Evolutionary conservation across 129 eudicot species (phyloP).

Genomic region (Tagetes patula): DNA sequence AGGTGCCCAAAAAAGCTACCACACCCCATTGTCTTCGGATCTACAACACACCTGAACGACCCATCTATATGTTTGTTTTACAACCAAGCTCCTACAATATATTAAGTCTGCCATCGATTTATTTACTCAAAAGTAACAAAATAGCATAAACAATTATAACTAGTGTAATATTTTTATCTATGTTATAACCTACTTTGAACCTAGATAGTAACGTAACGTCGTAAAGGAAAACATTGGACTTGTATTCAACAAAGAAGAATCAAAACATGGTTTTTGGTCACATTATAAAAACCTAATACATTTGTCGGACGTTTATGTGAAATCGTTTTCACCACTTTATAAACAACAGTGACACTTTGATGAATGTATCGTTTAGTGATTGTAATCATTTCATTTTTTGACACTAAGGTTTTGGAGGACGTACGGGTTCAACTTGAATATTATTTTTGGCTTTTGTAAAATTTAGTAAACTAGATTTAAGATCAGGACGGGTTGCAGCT

Average conservation of each 20-base stretch:
- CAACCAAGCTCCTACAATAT: conserved; percentile 19
- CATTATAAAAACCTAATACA: not conserved
- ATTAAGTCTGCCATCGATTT: conserved; percentile 3
- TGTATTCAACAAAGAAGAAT: not conserved
- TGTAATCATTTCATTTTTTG: too few species aligned
- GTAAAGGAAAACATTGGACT: not conserved
- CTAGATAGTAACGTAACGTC: too few species aligned
- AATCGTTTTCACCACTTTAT: conserved; percentile 23
- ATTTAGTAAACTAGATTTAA: too few species aligned
- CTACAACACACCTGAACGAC: conserved; percentile 61
- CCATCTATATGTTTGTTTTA: conserved; percentile 40
- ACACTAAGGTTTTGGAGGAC: too few species aligned
- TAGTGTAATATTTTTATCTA: too few species aligned
- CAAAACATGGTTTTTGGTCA: not conserved
- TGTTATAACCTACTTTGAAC: too few species aligned
- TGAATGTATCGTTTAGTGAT: not conserved
- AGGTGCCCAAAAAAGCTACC: conserved; percentile 51
- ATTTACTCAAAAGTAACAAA: not conserved
- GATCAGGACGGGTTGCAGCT: too few species aligned
- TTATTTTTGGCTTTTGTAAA: too few species aligned
- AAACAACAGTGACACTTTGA: conserved; percentile 13
- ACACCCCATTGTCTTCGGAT: conserved; percentile 58
- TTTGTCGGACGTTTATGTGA: not conserved
- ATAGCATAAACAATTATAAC: too few species aligned
- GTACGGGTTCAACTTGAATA: too few species aligned